Percentiles rank a stretch among this genome's conserved stretches.
These are phyloP conservation scores for Flaveria linearis DNA, from an alignment of 129 eudicot genomes.

Conservation along the genomic window DNA sequence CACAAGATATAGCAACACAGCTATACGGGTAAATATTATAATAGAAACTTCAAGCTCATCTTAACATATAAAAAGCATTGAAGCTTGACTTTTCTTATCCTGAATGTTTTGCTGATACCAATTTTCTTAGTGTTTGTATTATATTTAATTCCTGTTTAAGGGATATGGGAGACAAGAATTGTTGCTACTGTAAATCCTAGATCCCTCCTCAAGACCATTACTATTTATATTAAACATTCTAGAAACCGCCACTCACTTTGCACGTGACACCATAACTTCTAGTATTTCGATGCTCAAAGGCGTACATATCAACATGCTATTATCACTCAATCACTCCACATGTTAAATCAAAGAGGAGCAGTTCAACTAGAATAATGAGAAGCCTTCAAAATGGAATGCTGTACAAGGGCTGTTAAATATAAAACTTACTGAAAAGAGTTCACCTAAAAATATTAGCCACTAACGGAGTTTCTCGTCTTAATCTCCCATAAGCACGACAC, in stretches of 20 bases:
- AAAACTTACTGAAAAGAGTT: neutral
- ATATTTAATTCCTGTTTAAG: neutral
- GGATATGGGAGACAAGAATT: neutral
- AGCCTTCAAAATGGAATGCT: slow-evolving; percentile 5
- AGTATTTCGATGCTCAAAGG: slow-evolving; percentile 8
- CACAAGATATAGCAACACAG: neutral
- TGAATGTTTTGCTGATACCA: neutral
- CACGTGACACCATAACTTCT: neutral
- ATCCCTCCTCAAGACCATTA: slow-evolving; percentile 8
- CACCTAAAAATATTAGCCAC: neutral
- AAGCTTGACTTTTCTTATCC: neutral
- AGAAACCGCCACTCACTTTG: neutral
- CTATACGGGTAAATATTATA: neutral
- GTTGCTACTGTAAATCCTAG: neutral
- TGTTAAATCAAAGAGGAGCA: slow-evolving; percentile 11
- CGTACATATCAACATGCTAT: neutral
- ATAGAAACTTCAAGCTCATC: neutral
- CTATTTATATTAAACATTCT: slow-evolving; percentile 6
- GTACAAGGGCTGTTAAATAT: neutral
- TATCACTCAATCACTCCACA: slow-evolving; percentile 10
- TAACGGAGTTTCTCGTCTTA: neutral
- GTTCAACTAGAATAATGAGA: neutral
- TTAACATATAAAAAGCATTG: neutral
- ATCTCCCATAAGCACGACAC: neutral
- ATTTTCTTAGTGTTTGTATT: neutral